Conservation (phyloP, 768 basidiomycete genomes). For the Naganishia antarctica region DNA sequence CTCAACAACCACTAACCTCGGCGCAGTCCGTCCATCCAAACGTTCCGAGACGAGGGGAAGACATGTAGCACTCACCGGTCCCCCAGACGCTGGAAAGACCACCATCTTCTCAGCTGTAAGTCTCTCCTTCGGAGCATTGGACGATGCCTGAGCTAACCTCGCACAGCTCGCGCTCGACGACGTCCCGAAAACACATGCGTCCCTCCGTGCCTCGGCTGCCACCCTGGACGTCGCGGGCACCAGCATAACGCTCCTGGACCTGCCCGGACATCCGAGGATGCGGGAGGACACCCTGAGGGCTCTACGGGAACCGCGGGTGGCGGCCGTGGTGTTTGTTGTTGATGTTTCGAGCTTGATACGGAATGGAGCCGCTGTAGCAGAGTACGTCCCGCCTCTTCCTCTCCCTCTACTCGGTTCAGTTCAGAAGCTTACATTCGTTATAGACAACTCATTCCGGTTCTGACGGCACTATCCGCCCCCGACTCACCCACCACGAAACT, state of each 20-base stretch:
- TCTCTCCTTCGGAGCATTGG: neutral
- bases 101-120: constrained; percentile 43
- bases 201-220: constrained; percentile 32
- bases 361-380: constrained; percentile 38
- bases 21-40: constrained; percentile 27
- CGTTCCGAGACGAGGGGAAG: neutral
- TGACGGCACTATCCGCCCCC: constrained; percentile 35
- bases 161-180: constrained; percentile 37
- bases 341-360: constrained; percentile 40
- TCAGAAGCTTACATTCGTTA: neutral
- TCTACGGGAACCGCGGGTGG: neutral
- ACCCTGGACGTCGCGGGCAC: constrained; percentile 2
- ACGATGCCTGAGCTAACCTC: neutral
- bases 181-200: constrained; percentile 35
- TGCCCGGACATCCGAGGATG: constrained; percentile 47
- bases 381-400: constrained; percentile 38
- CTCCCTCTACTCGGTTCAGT: neutral
- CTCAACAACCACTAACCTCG: too few species aligned
- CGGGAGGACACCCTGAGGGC: constrained; percentile 36
- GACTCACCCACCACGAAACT: constrained; percentile 31
- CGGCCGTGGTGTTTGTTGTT: constrained; percentile 40
- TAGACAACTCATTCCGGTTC: constrained; percentile 40
- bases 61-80: constrained; percentile 39
- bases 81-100: constrained; percentile 44
- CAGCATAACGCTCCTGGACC: constrained; percentile 34